phyloP scores from a whole-genome alignment of 139 green algal genomes.

The Axilococcus clingmanii region DNA sequence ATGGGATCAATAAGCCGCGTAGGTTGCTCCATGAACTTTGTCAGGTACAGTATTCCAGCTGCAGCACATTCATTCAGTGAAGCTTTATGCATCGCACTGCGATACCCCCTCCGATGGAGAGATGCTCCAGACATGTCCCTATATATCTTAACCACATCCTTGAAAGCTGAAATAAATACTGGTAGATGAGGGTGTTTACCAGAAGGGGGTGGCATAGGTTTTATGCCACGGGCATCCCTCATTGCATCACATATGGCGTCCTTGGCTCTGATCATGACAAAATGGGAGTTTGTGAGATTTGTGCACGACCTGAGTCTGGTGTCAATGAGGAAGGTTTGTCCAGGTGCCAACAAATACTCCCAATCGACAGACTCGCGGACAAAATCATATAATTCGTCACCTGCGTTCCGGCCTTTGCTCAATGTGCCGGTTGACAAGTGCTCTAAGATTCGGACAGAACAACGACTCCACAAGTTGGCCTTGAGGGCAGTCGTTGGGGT shows the following conservation, averaged over 20 bases:
- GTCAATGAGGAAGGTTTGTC: conserved; percentile 48
- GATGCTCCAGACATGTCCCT: conserved; percentile 71
- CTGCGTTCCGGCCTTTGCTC: conserved; percentile 18
- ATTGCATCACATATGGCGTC: conserved; percentile 84
- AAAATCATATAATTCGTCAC: conserved; percentile 54
- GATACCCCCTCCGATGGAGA: conserved; percentile 82
- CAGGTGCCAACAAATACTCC: conserved; percentile 29
- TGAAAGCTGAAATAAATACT: conserved; percentile 59
- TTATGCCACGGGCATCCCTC: conserved; percentile 31
- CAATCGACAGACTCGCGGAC: conserved; percentile 43
- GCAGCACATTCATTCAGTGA: conserved; percentile 83
- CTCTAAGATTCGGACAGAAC: conserved; percentile 58
- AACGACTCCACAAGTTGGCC: conserved; percentile 63
- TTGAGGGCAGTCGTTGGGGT: conserved; percentile 36
- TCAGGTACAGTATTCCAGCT: conserved; percentile 61
- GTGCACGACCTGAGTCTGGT: conserved; percentile 51
- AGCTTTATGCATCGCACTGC: conserved; percentile 67
- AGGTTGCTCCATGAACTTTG: conserved; percentile 41
- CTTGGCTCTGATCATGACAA: conserved; percentile 40
- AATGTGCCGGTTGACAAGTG: conserved; percentile 46
- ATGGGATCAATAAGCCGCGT: conserved; percentile 70
- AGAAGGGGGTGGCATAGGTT: conserved; percentile 39
- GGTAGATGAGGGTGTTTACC: conserved; percentile 55
- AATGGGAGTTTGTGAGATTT: conserved; percentile 32
- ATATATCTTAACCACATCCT: conserved; percentile 57